These are phyloP conservation scores for Hippophae tibetana DNA, from an alignment of 306 rosid species.

Conservation along the genomic window DNA sequence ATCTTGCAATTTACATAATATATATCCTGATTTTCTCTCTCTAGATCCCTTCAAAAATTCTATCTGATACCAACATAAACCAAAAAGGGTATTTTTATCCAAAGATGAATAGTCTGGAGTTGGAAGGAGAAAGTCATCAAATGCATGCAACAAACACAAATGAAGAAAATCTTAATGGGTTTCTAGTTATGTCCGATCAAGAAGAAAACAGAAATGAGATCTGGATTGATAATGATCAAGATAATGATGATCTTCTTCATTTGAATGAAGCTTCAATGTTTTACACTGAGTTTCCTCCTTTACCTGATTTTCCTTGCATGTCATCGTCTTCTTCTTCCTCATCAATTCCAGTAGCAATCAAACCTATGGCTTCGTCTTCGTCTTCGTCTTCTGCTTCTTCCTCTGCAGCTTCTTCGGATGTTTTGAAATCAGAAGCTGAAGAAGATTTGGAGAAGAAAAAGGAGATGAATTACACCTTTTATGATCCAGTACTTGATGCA, in stretches of 20 bases:
- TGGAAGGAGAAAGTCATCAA: no score
- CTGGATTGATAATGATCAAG: constrained; percentile 46
- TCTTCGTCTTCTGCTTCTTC: constrained; percentile 48
- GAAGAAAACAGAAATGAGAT: constrained; percentile 17
- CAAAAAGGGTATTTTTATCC: constrained; percentile 6
- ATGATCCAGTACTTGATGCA: constrained; percentile 16
- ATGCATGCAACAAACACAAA: no score
- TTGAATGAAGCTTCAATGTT: constrained; percentile 45
- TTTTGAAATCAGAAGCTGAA: constrained; percentile 45
- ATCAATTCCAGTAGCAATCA: constrained; percentile 36
- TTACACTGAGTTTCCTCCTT: constrained; percentile 66
- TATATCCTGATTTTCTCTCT: constrained; percentile 11
- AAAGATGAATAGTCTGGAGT: no score
- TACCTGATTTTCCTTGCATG: constrained; percentile 91
- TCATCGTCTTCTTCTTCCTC: constrained; percentile 72
- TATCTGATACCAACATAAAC: constrained; percentile 22
- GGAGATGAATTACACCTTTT: neutral
- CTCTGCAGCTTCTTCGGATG: constrained; percentile 64
- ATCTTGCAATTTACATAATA: constrained; percentile 1
- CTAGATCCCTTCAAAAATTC: constrained; percentile 22
- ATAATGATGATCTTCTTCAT: constrained; percentile 29
- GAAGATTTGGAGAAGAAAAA: constrained; percentile 24
- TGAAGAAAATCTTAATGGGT: no score
- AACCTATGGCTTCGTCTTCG: constrained; percentile 30
- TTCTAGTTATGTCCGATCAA: neutral